phyloP scores from a whole-genome alignment of 805 yeast species.

The Naumovozyma dairenensis region DNA sequence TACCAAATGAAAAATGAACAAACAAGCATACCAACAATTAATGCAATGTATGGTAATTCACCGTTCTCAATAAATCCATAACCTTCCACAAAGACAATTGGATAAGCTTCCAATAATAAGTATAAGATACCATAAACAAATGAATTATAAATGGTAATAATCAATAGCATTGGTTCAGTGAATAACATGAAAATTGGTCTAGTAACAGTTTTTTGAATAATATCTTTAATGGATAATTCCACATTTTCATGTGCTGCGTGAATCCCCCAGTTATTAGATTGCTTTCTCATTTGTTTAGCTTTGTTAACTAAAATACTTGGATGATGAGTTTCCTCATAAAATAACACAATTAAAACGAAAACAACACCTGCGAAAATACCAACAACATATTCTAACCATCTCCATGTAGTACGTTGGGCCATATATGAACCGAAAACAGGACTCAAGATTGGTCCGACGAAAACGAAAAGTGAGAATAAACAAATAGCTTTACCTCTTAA shows the following conservation, averaged over 20 bases:
- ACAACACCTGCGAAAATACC: slow-evolving; percentile 47
- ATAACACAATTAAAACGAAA: slow-evolving; percentile 29
- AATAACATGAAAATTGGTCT: slow-evolving; percentile 62
- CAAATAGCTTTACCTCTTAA: slow-evolving; percentile 69
- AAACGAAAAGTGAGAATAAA: slow-evolving; percentile 64
- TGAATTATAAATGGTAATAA: slow-evolving; percentile 61
- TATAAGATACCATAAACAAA: slow-evolving; percentile 76
- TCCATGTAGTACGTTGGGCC: slow-evolving; percentile 62
- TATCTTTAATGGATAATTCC: slow-evolving; percentile 45
- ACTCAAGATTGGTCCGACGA: slow-evolving; percentile 70
- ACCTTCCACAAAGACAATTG: slow-evolving; percentile 53
- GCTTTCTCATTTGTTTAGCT: slow-evolving; percentile 51
- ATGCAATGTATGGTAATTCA: slow-evolving; percentile 71
- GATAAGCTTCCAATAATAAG: slow-evolving; percentile 63
- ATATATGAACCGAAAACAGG: slow-evolving; percentile 76
- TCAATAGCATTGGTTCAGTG: slow-evolving; percentile 63
- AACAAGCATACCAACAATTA: slow-evolving; percentile 56
- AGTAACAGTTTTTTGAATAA: slow-evolving; percentile 50
- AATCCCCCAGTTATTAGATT: slow-evolving; percentile 77
- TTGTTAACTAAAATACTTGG: slow-evolving; percentile 54
- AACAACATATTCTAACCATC: slow-evolving; percentile 69
- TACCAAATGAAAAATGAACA: slow-evolving; percentile 47
- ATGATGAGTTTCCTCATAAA: slow-evolving; percentile 60
- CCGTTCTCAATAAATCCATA: slow-evolving; percentile 44
- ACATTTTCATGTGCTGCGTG: slow-evolving; percentile 69